A percentile compares a stretch with the other conserved stretches of the same genome.
Evolutionary conservation across 495 filamentous ascomycete genomes (phyloP).

Genomic region (Lasiosphaeriaceae sp.): DNA sequence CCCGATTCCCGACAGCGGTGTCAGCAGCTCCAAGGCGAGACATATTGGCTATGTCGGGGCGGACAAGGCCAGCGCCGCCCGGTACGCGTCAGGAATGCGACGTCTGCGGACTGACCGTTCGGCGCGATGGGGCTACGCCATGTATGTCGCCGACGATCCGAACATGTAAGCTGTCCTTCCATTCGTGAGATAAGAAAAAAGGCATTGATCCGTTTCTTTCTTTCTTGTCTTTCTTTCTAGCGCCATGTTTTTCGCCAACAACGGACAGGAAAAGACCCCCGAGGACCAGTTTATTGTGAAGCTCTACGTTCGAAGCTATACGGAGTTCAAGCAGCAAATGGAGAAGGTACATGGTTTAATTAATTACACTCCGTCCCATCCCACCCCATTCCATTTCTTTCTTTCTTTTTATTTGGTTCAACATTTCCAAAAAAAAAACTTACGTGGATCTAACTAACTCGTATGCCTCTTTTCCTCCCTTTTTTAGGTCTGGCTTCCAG

Average conservation of each 20-base stretch:
- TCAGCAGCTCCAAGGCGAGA: not conserved
- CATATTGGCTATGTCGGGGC: not conserved
- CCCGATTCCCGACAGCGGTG: not conserved
- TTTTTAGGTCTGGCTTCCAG: not conserved
- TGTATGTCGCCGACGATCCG: not conserved
- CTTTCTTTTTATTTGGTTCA: too few relatives aligned
- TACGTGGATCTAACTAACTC: too few relatives aligned
- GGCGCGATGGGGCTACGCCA: slow-evolving; percentile 1
- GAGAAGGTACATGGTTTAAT: too few relatives aligned
- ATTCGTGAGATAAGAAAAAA: too few relatives aligned
- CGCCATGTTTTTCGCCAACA: not conserved
- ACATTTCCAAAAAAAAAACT: too few relatives aligned
- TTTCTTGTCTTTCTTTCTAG: too few relatives aligned
- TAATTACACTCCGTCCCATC: too few relatives aligned
- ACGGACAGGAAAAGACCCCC: not conserved
- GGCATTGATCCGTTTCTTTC: too few relatives aligned
- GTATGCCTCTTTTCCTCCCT: too few relatives aligned
- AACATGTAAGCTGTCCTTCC: not conserved
- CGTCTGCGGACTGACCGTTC: not conserved
- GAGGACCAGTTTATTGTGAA: not conserved
- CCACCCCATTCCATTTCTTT: too few relatives aligned
- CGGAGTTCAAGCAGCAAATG: too few relatives aligned
- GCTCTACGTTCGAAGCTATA: not conserved
- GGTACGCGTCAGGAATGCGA: not conserved
- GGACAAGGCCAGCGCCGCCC: not conserved